phyloP scores from a whole-genome alignment of 257 asterid genomes.

The Euphrasia confusa region DNA sequence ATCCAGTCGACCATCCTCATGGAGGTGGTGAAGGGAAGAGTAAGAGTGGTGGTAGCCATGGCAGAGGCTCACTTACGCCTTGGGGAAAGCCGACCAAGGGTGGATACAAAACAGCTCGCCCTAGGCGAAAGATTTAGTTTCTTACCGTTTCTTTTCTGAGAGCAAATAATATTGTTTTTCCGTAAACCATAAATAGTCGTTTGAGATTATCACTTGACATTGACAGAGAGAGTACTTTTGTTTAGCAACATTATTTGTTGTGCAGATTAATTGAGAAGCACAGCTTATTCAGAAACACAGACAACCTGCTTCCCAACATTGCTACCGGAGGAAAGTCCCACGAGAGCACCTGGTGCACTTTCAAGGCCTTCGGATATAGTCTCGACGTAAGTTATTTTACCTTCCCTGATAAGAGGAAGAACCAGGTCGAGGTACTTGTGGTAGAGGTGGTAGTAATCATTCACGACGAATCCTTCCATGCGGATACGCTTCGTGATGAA shows the following conservation, averaged over 20 bases:
- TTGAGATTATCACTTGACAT: too few species aligned
- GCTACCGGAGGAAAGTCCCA: background rate
- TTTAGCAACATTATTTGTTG: too few species aligned
- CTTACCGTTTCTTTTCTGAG: too few species aligned
- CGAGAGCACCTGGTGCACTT: background rate
- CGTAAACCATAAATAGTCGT: too few species aligned
- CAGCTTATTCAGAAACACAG: too few species aligned
- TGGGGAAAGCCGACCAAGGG: constrained; percentile 90
- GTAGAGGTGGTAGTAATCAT: constrained; percentile 2
- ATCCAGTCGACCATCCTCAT: constrained; percentile 28
- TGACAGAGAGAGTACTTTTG: too few species aligned
- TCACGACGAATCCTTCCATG: background rate
- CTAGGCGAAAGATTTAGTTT: constrained; percentile 39
- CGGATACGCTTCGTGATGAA: background rate
- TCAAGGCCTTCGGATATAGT: background rate
- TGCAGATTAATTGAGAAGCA: too few species aligned
- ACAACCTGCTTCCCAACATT: constrained; percentile 5
- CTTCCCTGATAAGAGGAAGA: background rate
- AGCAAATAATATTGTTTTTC: too few species aligned
- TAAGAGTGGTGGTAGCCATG: constrained; percentile 78
- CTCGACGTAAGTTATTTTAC: background rate
- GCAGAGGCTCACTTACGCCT: constrained; percentile 57
- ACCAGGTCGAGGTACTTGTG: background rate
- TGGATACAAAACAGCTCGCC: constrained; percentile 79
- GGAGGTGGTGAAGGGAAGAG: constrained; percentile 97